Conservation (phyloP, 2,329 filamentous ascomycete genomes). For the Arthroderma uncinatum region DNA sequence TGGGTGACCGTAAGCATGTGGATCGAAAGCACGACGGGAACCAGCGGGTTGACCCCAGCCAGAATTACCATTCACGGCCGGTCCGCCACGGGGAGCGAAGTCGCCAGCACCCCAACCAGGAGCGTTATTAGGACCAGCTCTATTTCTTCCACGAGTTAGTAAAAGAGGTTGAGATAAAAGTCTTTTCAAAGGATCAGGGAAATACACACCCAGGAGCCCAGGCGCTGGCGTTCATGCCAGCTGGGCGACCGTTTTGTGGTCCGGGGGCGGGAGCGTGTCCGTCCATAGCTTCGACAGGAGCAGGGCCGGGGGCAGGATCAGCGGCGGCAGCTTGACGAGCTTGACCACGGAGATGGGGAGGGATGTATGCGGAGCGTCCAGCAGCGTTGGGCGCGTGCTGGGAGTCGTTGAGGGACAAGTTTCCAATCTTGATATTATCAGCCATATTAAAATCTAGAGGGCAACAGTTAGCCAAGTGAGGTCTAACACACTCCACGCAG, state of each 20-base stretch:
- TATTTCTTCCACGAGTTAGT: slow-evolving; percentile 16
- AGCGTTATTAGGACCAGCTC: slow-evolving; percentile 17
- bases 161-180: slow-evolving; percentile 7
- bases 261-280: slow-evolving; percentile 25
- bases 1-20: slow-evolving; percentile 51
- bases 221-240: slow-evolving; percentile 18
- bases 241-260: slow-evolving; percentile 20
- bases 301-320: slow-evolving; percentile 14
- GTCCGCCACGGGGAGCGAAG: slow-evolving; percentile 17
- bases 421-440: slow-evolving; percentile 47
- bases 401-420: slow-evolving; percentile 50
- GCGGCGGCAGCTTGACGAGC: slow-evolving; percentile 2
- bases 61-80: slow-evolving; percentile 29
- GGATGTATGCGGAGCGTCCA: slow-evolving; percentile 54
- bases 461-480: not conserved
- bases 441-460: slow-evolving; percentile 32
- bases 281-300: slow-evolving; percentile 29
- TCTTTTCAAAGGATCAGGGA: not conserved
- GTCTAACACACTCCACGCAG: not conserved
- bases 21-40: slow-evolving; percentile 43
- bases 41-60: slow-evolving; percentile 26
- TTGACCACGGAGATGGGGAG: slow-evolving; percentile 49
- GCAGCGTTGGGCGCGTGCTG: slow-evolving; percentile 45
- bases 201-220: slow-evolving; percentile 23
- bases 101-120: slow-evolving; percentile 3